These are phyloP conservation scores for Lentinula sp. DNA, from an alignment of 768 basidiomycete genomes.

Conservation along the genomic window DNA sequence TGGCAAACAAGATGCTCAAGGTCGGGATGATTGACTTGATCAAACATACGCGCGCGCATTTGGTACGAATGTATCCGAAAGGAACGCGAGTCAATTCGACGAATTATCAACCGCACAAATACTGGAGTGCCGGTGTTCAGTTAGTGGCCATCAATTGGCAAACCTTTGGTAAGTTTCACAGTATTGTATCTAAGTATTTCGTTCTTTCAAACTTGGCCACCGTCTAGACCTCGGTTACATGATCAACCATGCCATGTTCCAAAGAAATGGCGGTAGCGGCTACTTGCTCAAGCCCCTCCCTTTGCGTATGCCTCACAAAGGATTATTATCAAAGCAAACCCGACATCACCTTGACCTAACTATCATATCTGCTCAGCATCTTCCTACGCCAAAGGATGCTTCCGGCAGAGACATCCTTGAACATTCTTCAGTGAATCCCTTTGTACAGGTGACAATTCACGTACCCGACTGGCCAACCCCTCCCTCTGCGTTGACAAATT, in stretches of 20 bases:
- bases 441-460: conserved; percentile 74
- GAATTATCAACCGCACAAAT: conserved; percentile 85
- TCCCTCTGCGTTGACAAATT: conserved; percentile 5
- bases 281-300: conserved; percentile 87
- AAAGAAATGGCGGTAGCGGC: conserved; percentile 80
- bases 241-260: conserved; percentile 96
- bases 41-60: conserved; percentile 78
- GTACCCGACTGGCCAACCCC: conserved; percentile 62
- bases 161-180: conserved; percentile 65
- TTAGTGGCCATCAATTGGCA: conserved; percentile 97
- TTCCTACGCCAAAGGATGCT: conserved; percentile 67
- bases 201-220: background rate
- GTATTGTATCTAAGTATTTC: background rate
- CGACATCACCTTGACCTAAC: conserved; percentile 61
- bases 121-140: conserved; percentile 87
- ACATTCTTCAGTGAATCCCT: conserved; percentile 58
- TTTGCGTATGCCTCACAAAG: conserved; percentile 61
- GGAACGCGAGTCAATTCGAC: conserved; percentile 75
- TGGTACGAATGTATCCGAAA: conserved; percentile 84
- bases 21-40: conserved; percentile 61
- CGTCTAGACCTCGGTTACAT: conserved; percentile 75
- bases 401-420: conserved; percentile 55
- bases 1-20: conserved; percentile 71
- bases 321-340: conserved; percentile 43
- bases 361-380: conserved; percentile 86